These are phyloP conservation scores for Westerdykella aurantiaca DNA, from an alignment of 2,329 filamentous ascomycete genomes.

Conservation along the genomic window DNA sequence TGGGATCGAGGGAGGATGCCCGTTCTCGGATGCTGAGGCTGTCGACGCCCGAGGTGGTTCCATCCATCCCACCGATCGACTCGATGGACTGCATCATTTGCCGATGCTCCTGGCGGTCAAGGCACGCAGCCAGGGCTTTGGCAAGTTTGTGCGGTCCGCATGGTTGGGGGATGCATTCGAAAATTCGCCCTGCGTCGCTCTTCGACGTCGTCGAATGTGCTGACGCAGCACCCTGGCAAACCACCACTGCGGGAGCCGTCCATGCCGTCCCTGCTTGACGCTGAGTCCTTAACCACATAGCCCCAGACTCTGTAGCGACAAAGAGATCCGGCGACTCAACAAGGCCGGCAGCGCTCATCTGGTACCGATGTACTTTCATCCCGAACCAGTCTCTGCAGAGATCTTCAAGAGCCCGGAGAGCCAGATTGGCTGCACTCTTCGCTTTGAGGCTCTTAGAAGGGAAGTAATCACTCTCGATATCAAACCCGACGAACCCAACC, in stretches of 20 bases:
- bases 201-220: constrained; percentile 32
- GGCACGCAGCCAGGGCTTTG: constrained; percentile 30
- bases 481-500: constrained; percentile 30
- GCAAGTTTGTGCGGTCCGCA: constrained; percentile 37
- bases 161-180: constrained; percentile 34
- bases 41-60: constrained; percentile 9
- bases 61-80: constrained; percentile 7
- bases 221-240: constrained; percentile 32
- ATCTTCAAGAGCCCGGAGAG: constrained; percentile 27
- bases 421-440: constrained; percentile 27
- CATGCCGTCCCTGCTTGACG: constrained; percentile 12
- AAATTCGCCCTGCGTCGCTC: constrained; percentile 29
- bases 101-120: constrained; percentile 26
- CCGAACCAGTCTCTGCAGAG: constrained; percentile 34
- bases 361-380: constrained; percentile 19
- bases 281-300: constrained; percentile 23
- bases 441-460: constrained; percentile 25
- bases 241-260: constrained; percentile 27
- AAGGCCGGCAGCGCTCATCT: constrained; percentile 6
- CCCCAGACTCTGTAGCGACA: constrained; percentile 29
- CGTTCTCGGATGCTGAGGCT: constrained; percentile 24
- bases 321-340: constrained; percentile 20
- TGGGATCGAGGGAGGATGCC: constrained; percentile 9
- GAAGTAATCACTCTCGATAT: constrained; percentile 29
- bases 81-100: constrained; percentile 8